These are phyloP conservation scores for Linderniella brevidens DNA, from an alignment of 257 asterid genomes.

Conservation along the genomic window DNA sequence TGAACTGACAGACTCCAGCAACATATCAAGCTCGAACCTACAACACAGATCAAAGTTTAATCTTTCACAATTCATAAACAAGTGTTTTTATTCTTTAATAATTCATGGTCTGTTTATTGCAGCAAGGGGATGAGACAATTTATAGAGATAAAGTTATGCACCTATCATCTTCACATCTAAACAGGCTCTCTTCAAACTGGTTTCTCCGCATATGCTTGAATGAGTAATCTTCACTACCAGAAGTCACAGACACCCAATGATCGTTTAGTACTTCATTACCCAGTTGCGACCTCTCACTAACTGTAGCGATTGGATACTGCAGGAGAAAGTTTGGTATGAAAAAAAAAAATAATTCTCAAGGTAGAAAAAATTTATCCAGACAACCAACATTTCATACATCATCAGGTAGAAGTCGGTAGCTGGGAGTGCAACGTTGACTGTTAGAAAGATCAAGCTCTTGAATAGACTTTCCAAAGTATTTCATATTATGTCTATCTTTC, in stretches of 20 bases:
- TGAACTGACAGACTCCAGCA: conserved; percentile 79
- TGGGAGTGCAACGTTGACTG: conserved; percentile 76
- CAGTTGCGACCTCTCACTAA: conserved; percentile 86
- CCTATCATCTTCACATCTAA: conserved; percentile 99
- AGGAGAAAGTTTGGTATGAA: conserved; percentile 8
- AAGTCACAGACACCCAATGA: conserved; percentile 96
- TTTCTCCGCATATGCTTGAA: conserved; percentile 94
- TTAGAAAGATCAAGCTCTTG: conserved; percentile 92
- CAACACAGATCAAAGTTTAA: conserved; percentile 7
- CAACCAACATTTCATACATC: conserved; percentile 39
- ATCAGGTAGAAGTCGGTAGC: conserved; percentile 97
- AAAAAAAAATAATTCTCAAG: background rate
- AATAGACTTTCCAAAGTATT: conserved; percentile 88
- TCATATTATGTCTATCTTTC: conserved; percentile 54
- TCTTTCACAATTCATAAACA: background rate
- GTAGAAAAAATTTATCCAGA: background rate
- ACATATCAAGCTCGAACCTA: conserved; percentile 97
- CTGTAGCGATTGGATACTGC: conserved; percentile 83
- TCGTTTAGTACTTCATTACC: conserved; percentile 82
- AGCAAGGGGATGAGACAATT: background rate
- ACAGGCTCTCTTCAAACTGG: conserved; percentile 95
- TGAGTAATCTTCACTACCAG: conserved; percentile 99
- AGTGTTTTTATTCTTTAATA: background rate
- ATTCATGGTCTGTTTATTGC: background rate
- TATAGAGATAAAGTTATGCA: conserved; percentile 11